Evolutionary conservation across 2,329 filamentous ascomycete genomes (phyloP).

Genomic region (Penicillium sp.): DNA sequence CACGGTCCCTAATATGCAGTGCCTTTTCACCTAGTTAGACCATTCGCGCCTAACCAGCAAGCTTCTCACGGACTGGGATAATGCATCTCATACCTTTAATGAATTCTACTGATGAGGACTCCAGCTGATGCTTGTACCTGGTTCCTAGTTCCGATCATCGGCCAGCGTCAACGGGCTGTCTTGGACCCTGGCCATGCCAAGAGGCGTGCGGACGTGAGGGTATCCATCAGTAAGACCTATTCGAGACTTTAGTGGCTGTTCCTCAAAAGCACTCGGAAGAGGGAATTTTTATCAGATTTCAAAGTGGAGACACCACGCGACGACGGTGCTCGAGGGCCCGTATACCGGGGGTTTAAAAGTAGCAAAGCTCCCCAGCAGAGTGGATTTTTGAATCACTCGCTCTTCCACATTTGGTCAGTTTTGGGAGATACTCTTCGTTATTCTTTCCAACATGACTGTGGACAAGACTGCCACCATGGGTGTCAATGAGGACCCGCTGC

Average conservation of each 20-base stretch:
- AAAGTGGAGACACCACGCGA: conserved; percentile 1
- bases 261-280: not conserved
- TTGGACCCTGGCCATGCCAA: not conserved
- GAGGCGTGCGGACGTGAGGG: not conserved
- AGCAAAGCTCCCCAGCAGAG: not conserved
- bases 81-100: not conserved
- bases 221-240: not conserved
- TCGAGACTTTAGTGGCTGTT: not conserved
- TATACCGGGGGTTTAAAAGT: not conserved
- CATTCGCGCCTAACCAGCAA: not conserved
- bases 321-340: not conserved
- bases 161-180: not conserved
- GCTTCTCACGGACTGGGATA: not conserved
- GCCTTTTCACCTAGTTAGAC: too few species aligned
- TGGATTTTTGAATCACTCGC: not conserved
- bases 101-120: too few species aligned
- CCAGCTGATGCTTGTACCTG: not conserved
- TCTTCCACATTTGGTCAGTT: not conserved
- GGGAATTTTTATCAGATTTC: conserved; percentile 5
- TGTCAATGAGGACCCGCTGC: not conserved
- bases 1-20: not conserved
- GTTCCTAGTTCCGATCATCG: not conserved
- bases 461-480: not conserved
- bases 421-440: not conserved
- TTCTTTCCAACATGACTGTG: not conserved